These are phyloP conservation scores for Trichomonascus vanleenenianus DNA, from an alignment of 805 yeast genomes.

Conservation along the genomic window DNA sequence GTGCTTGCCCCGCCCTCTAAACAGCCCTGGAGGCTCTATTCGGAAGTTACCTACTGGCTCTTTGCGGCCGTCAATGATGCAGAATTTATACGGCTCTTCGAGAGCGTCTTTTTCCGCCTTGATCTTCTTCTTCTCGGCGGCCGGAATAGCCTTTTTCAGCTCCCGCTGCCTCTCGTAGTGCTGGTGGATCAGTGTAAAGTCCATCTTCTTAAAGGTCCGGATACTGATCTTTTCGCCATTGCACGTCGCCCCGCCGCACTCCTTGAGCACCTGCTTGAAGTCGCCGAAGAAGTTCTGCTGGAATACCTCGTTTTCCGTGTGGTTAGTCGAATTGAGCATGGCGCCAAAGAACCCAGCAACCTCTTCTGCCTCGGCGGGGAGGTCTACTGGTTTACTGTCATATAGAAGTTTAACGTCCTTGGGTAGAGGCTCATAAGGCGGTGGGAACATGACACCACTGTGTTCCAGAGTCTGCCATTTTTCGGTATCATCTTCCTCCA, in stretches of 20 bases:
- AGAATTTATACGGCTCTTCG: conserved; percentile 77
- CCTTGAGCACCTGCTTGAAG: conserved; percentile 59
- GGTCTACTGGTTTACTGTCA: conserved; percentile 63
- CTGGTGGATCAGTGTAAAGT: conserved; percentile 66
- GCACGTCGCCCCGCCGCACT: conserved; percentile 54
- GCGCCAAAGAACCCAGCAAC: conserved; percentile 95
- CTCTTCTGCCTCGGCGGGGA: conserved; percentile 84
- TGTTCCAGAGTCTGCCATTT: conserved; percentile 87
- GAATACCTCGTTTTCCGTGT: conserved; percentile 78
- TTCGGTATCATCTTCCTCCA: conserved; percentile 58
- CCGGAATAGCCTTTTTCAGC: conserved; percentile 58
- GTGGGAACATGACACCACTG: conserved; percentile 89
- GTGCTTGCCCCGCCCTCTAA: conserved; percentile 95
- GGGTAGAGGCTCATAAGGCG: conserved; percentile 83
- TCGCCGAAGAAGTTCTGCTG: conserved; percentile 83
- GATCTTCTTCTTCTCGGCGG: conserved; percentile 66
- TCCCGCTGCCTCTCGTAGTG: conserved; percentile 63
- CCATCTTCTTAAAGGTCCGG: conserved; percentile 58
- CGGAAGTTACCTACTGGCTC: conserved; percentile 92
- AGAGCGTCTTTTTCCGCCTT: conserved; percentile 64
- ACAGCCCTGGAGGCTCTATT: conserved; percentile 93
- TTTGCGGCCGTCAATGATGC: conserved; percentile 76
- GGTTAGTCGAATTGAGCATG: conserved; percentile 70
- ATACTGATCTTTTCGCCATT: conserved; percentile 36
- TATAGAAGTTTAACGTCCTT: conserved; percentile 65